Evolutionary conservation across 352 stramenopile species (phyloP).

Genomic region (Globisporangium nagaii): DNA sequence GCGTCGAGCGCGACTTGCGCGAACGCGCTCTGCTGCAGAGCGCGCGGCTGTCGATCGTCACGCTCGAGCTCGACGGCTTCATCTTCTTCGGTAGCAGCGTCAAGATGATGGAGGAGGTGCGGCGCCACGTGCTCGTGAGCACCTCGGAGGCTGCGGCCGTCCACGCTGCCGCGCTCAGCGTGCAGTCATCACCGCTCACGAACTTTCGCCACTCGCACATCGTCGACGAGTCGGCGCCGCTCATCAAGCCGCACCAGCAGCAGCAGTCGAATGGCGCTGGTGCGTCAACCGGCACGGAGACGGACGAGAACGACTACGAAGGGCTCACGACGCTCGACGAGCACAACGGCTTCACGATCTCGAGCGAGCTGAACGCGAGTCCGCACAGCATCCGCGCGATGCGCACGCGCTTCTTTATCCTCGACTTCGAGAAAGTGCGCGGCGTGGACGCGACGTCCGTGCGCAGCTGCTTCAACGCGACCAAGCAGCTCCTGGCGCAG

Average conservation of each 20-base stretch:
- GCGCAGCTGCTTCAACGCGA: constrained; percentile 83
- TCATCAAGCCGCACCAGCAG: not conserved
- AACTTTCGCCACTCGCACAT: constrained; percentile 9
- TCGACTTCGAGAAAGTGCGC: constrained; percentile 87
- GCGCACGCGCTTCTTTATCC: constrained; percentile 82
- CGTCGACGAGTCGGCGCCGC: not conserved
- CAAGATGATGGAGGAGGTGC: constrained; percentile 85
- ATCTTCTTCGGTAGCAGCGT: constrained; percentile 87
- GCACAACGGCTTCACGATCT: constrained; percentile 26
- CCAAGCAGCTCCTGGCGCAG: constrained; percentile 72
- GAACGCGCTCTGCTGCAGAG: constrained; percentile 68
- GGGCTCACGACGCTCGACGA: constrained; percentile 60
- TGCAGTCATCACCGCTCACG: constrained; percentile 6
- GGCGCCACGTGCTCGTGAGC: constrained; percentile 73
- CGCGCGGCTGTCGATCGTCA: constrained; percentile 78
- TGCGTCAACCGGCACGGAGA: not conserved
- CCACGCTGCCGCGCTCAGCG: constrained; percentile 1
- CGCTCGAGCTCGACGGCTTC: constrained; percentile 79
- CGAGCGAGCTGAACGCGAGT: constrained; percentile 15
- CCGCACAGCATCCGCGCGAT: constrained; percentile 44
- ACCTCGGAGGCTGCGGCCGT: constrained; percentile 12
- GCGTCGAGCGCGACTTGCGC: constrained; percentile 72
- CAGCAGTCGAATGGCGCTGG: not conserved
- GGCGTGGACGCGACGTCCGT: constrained; percentile 87
- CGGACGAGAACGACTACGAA: constrained; percentile 16